Evolutionary conservation across 2,329 filamentous ascomycete species (phyloP).

Genomic region (Colletotrichum lini): DNA sequence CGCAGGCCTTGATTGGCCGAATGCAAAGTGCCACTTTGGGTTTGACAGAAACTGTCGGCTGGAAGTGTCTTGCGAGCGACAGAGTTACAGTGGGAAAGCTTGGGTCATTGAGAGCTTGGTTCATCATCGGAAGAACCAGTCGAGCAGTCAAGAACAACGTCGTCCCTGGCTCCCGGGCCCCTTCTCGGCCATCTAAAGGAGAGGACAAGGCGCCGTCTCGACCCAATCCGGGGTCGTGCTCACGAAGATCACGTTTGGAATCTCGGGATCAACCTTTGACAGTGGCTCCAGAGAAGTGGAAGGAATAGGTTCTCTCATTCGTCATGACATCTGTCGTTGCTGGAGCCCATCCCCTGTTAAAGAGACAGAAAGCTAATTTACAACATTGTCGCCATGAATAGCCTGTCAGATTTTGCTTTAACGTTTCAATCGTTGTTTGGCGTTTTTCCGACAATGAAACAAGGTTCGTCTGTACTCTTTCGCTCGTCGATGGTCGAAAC

Average conservation of each 20-base stretch:
- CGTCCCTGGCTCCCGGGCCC: no score
- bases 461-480: slow-evolving; percentile 2
- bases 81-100: background rate
- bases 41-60: background rate
- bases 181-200: no score
- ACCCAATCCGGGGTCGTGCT: no score
- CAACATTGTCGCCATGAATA: background rate
- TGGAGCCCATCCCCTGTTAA: background rate
- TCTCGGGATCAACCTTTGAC: no score
- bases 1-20: background rate
- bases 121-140: no score
- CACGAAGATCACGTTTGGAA: no score
- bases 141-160: no score
- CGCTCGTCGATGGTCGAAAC: background rate
- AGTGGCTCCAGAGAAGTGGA: no score
- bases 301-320: no score
- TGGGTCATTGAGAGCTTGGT: no score
- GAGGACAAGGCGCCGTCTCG: no score
- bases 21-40: background rate
- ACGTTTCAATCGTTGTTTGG: background rate
- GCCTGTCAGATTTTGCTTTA: no score
- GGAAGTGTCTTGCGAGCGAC: background rate
- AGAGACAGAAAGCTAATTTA: background rate
- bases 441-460: background rate
- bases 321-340: background rate